Evolutionary conservation across 495 filamentous ascomycete species (phyloP), one percentile per base, ranked within the genome.

Genomic region (Massariosphaeria phaeospora): DNA sequence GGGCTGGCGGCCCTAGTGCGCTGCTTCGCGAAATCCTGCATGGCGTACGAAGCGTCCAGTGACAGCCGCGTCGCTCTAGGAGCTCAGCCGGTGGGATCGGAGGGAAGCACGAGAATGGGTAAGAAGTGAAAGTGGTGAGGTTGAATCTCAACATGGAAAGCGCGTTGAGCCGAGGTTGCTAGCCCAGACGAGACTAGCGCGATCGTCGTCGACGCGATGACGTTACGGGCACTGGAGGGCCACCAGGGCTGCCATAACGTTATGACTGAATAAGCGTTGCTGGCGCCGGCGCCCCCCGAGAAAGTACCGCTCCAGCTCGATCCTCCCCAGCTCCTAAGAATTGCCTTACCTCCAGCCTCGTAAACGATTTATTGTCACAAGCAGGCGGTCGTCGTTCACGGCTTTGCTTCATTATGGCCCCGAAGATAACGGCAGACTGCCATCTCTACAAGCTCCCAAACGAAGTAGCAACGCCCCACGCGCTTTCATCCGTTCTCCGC

Each of bases 361-460:
- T 50, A 44, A 23, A 42, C n/a, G 33, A 15, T 18, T 24, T 48
- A 21, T 12, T 21, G n/a, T 18, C 20, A n/a, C n/a, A n/a, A n/a
- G n/a, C n/a, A n/a, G n/a, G n/a, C n/a, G n/a, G n/a, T n/a, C n/a
- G n/a, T n/a, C n/a, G n/a, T n/a, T n/a, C n/a, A n/a, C n/a, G n/a
- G 15, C 13, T 29, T 33, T 2, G 6, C 31, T 38, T 43, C 10
- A 29, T 30, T 3, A 48, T 45, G 17, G 26, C 25, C 13, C 45
- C 29, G n/a, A 17, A 31, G 33, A 57, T 34, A 51, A 58, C 53
- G 49, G 15, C 25, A 25, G 34, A 34, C 43, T 55, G 60, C 40
- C 38, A 53, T 36, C 57, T 78, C 38, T 73, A 73, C 64, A 69
- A 66, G 11, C 71, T 79, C 8, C 76, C 76, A 10, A 79, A 79